Evolutionary conservation across 768 basidiomycete genomes (phyloP).

Genomic region (Calocera cornea): DNA sequence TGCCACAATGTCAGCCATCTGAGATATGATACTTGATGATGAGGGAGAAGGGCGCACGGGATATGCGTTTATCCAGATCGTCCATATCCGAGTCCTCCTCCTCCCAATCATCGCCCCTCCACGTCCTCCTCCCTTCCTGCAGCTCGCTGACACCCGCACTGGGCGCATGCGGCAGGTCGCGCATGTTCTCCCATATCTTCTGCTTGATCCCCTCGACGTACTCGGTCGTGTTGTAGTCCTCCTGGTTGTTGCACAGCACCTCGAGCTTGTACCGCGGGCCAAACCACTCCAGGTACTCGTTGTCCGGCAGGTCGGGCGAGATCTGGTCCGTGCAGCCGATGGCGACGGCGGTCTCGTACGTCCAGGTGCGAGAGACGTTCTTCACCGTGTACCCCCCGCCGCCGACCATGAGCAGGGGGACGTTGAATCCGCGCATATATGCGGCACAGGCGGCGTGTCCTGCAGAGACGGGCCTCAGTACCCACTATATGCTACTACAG

Average conservation of each 20-base stretch:
- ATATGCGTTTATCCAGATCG: conserved; percentile 26
- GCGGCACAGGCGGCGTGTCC: conserved; percentile 88
- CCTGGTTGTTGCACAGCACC: conserved; percentile 85
- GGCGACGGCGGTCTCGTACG: conserved; percentile 91
- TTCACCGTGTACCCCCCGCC: conserved; percentile 96
- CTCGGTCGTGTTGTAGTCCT: conserved; percentile 75
- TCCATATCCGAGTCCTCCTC: conserved; percentile 24
- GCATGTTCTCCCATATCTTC: conserved; percentile 35
- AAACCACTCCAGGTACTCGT: conserved; percentile 93
- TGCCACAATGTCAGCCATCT: background rate
- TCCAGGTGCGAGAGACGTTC: conserved; percentile 90
- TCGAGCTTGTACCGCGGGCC: conserved; percentile 89
- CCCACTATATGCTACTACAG: background rate
- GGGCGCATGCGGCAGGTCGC: conserved; percentile 56
- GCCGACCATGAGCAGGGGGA: conserved; percentile 83
- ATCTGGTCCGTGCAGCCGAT: conserved; percentile 72
- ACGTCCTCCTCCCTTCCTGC: conserved; percentile 39
- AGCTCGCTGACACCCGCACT: conserved; percentile 78
- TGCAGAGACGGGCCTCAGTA: conserved; percentile 11
- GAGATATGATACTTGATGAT: too few relatives aligned
- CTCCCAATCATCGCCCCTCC: conserved; percentile 20
- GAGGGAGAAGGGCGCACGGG: conserved; percentile 17
- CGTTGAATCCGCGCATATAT: conserved; percentile 65
- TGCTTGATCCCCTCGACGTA: conserved; percentile 70
- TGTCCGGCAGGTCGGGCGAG: conserved; percentile 69